These are phyloP conservation scores for Syzygium malaccense DNA, from an alignment of 441 rosid genomes.

Conservation along the genomic window DNA sequence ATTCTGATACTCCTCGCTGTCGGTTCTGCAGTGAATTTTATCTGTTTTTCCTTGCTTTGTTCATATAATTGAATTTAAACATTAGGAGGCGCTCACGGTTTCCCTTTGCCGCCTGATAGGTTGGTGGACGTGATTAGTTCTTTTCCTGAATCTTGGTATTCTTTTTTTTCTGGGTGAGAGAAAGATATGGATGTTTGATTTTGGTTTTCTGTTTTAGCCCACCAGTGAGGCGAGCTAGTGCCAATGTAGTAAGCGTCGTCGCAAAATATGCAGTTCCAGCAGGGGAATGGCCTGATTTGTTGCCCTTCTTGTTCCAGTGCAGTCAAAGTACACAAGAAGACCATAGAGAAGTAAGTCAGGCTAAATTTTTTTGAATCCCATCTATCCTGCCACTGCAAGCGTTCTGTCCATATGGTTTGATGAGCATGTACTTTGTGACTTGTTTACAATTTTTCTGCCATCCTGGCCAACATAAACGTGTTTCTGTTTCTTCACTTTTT, in stretches of 20 bases:
- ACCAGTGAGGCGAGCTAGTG: constrained; percentile 96
- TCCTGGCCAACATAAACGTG: not conserved
- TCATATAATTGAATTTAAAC: not conserved
- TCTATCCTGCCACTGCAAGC: not conserved
- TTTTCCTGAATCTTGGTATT: not conserved
- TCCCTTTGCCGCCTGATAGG: not conserved
- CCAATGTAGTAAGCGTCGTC: constrained; percentile 90
- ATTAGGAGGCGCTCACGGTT: not conserved
- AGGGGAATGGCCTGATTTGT: constrained; percentile 97
- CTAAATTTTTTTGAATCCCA: not conserved
- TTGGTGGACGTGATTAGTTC: not conserved
- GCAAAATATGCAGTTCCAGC: constrained; percentile 96
- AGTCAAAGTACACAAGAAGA: constrained; percentile 98
- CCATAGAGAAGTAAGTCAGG: constrained; percentile 73
- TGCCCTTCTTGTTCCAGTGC: constrained; percentile 86
- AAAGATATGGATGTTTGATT: not conserved
- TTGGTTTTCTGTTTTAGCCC: constrained; percentile 37
- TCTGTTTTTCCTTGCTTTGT: not conserved
- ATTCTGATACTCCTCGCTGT: not conserved
- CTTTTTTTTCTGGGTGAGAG: not conserved
- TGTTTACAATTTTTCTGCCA: not conserved
- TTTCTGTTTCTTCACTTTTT: not conserved
- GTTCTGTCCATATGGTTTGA: not conserved
- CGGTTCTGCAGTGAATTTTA: not conserved
- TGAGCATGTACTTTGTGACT: not conserved